Evolutionary conservation across 176 grass and related monocot genomes (phyloP).

Genomic region (Urochloa ruziziensis): DNA sequence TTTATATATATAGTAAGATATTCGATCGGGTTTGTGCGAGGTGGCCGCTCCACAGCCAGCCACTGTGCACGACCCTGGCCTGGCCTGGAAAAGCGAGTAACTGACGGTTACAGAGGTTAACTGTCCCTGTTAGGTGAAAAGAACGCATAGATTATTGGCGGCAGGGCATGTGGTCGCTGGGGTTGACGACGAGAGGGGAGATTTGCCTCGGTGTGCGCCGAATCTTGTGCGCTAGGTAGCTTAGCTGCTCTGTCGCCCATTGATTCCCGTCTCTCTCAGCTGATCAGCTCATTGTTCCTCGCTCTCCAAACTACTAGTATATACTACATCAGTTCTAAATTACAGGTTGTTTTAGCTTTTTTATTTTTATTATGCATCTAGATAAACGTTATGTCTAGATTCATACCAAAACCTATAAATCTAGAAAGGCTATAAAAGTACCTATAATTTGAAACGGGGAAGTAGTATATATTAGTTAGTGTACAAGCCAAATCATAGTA

Average conservation of each 20-base stretch:
- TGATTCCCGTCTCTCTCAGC: neutral
- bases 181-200: neutral
- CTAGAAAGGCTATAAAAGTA: no score
- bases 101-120: neutral
- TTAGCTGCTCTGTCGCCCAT: neutral
- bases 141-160: neutral
- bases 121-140: conserved; percentile 12
- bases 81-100: neutral
- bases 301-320: no score
- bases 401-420: no score
- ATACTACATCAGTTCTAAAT: no score
- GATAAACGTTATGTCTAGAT: no score
- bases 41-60: conserved; percentile 14
- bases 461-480: no score
- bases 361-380: no score
- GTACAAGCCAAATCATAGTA: no score
- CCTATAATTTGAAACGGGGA: no score
- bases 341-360: no score
- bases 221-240: neutral
- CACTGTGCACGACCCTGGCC: neutral
- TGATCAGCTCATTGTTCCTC: no score
- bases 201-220: neutral
- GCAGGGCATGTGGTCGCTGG: conserved; percentile 13
- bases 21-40: neutral
- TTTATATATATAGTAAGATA: neutral